Base-by-base conservation (phyloP, 805 yeast genomes). In the Tetrapisispora namnaoensis region DNA sequence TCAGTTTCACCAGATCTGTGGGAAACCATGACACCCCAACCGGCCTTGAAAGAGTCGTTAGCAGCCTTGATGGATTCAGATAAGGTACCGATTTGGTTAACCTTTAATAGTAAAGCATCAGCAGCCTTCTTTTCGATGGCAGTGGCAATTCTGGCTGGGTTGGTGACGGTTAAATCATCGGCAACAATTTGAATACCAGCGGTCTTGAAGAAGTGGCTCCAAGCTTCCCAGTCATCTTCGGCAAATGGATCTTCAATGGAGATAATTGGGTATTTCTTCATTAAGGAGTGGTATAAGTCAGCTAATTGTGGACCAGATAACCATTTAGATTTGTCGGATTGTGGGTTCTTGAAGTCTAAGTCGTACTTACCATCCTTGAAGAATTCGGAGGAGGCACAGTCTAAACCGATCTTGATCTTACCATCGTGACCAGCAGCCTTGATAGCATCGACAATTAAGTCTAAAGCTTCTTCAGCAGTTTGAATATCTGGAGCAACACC, bases 1-100 rank as follows among this genome's bases (percentile, higher is more conserved):
- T 93, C 99, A 61, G 97, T 90, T 82, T 91, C 99, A 78, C 99
- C 99, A 65, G 97, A 90, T 83, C 99, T 89, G 88, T 91, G 99
- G 68, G 97, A 90, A 66, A 93, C 98, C 97, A 91, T 90, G 70
- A 90, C 96, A 80, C 97, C 97, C 99, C 99, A 91, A 70, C 88
- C 88, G 58, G 96, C 97, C 58, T 81, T 83, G 77, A 81, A 90
- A 52, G 98, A 86, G 74, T 86, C 93, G 72, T 86, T 75, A 67
- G 98, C 97, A 68, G 98, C 97, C 73, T 88, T 79, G 75, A 91
- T 89, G 58, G 98, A 87, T 81, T 91, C 99, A 63, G 95, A 72
- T 65, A 91, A 77, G 61, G 97, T 77, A 80, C 99, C 99, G 65
- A 91, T 91, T 81, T 91, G 99, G 90, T 91, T 91, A 62, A 93